Conservation (phyloP, 805 yeast species). For the Starmerella asiatica region DNA sequence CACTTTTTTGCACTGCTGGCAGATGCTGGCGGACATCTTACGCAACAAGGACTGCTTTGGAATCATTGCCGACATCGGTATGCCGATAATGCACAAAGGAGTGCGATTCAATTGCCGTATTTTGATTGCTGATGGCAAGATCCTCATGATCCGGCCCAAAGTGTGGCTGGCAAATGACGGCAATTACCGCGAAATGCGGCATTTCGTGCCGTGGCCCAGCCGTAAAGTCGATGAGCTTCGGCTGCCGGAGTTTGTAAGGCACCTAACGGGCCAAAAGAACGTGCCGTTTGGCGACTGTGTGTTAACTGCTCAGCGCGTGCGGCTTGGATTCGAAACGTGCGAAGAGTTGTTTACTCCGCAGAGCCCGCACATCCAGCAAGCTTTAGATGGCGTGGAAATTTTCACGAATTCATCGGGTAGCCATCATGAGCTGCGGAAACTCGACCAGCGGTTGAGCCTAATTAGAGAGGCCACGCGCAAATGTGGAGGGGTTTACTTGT, state of each 20-base stretch:
- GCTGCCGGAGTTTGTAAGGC: conserved; percentile 58
- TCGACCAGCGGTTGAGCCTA: conserved; percentile 69
- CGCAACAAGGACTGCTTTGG: conserved; percentile 54
- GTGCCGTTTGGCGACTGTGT: conserved; percentile 88
- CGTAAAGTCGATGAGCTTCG: conserved; percentile 57
- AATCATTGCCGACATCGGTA: conserved; percentile 78
- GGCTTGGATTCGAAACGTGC: conserved; percentile 95
- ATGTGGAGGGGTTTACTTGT: conserved; percentile 91
- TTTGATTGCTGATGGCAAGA: conserved; percentile 62
- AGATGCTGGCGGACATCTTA: conserved; percentile 71
- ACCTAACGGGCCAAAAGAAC: conserved; percentile 48
- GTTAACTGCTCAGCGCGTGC: conserved; percentile 68
- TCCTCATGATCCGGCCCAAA: conserved; percentile 82
- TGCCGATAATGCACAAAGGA: conserved; percentile 81
- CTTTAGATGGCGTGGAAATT: conserved; percentile 94
- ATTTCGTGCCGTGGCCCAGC: conserved; percentile 90
- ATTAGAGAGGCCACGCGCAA: conserved; percentile 87
- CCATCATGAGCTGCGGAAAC: conserved; percentile 90
- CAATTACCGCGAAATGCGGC: conserved; percentile 94
- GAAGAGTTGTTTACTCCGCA: conserved; percentile 95
- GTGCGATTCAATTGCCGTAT: conserved; percentile 87
- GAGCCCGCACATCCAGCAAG: conserved; percentile 83
- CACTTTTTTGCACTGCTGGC: conserved; percentile 84
- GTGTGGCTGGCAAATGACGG: conserved; percentile 93
- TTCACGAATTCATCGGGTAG: conserved; percentile 92